phyloP scores from a whole-genome alignment of 2,329 filamentous ascomycete genomes.

The Cercospora zeina region DNA sequence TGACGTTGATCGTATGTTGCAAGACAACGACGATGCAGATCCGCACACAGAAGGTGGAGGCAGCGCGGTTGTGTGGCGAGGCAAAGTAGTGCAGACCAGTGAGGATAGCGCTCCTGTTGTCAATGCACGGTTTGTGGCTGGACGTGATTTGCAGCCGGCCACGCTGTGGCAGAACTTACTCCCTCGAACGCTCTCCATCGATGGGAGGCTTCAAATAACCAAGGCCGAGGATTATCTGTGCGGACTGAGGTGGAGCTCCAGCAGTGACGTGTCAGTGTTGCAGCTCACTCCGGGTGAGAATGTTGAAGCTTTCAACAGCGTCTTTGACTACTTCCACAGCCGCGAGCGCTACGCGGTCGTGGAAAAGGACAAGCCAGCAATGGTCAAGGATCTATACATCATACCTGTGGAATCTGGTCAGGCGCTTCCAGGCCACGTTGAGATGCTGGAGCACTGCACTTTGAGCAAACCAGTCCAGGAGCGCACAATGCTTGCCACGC shows the following conservation, averaged over 20 bases:
- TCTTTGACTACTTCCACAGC: conserved; percentile 84
- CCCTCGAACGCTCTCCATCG: conserved; percentile 67
- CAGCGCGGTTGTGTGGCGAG: conserved; percentile 75
- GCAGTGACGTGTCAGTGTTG: conserved; percentile 81
- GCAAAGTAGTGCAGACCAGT: conserved; percentile 55
- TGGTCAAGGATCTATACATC: conserved; percentile 87
- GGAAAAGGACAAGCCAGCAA: conserved; percentile 57
- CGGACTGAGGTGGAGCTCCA: conserved; percentile 75
- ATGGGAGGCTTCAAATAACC: conserved; percentile 76
- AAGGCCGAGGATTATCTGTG: conserved; percentile 90
- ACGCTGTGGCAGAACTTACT: conserved; percentile 75
- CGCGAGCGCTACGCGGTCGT: conserved; percentile 87
- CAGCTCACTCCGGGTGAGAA: conserved; percentile 65
- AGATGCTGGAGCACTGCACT: conserved; percentile 80
- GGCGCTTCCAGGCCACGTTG: conserved; percentile 77
- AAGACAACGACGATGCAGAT: conserved; percentile 79
- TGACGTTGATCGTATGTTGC: conserved; percentile 84
- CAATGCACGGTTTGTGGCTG: conserved; percentile 79
- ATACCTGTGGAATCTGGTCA: conserved; percentile 76
- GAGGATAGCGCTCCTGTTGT: conserved; percentile 53
- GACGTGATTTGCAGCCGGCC: conserved; percentile 69
- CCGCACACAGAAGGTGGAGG: conserved; percentile 66
- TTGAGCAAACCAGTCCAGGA: conserved; percentile 71
- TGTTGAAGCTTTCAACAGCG: conserved; percentile 64
- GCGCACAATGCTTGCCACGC: conserved; percentile 76